These are phyloP conservation scores for Fonsecaea nubica DNA, from an alignment of 2,329 filamentous ascomycete species.

Conservation along the genomic window DNA sequence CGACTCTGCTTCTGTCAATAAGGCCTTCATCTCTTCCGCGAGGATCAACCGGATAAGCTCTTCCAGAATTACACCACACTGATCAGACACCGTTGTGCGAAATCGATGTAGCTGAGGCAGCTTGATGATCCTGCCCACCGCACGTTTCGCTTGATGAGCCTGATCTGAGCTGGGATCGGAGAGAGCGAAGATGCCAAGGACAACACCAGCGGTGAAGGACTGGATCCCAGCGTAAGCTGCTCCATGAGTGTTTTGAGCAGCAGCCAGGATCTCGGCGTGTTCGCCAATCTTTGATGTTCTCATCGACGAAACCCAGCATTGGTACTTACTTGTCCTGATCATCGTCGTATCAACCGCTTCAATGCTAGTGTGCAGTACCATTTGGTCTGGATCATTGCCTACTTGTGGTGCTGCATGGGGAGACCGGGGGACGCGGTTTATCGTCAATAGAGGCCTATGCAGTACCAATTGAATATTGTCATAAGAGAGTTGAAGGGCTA, in stretches of 20 bases:
- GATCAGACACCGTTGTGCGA: conserved; percentile 31
- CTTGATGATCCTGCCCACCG: conserved; percentile 42
- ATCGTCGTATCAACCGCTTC: conserved; percentile 22
- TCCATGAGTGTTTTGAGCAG: conserved; percentile 52
- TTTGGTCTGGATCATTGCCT: background rate
- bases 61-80: conserved; percentile 32
- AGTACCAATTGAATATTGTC: conserved; percentile 54
- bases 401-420: background rate
- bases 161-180: conserved; percentile 53
- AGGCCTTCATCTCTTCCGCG: conserved; percentile 32
- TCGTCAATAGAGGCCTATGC: conserved; percentile 50
- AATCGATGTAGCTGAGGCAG: conserved; percentile 30
- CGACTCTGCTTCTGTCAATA: conserved; percentile 21
- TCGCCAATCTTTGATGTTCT: conserved; percentile 48
- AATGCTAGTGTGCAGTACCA: background rate
- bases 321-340: conserved; percentile 34
- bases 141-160: conserved; percentile 53
- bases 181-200: conserved; percentile 52
- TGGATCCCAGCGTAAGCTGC: conserved; percentile 55
- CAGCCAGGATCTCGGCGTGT: conserved; percentile 43
- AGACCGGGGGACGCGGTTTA: conserved; percentile 29
- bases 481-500: conserved; percentile 52
- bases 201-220: conserved; percentile 55
- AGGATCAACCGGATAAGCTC: conserved; percentile 32
- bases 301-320: conserved; percentile 46